Evolutionary conservation across 2,329 filamentous ascomycete genomes (phyloP).

Genomic region (Fusarium sp.): DNA sequence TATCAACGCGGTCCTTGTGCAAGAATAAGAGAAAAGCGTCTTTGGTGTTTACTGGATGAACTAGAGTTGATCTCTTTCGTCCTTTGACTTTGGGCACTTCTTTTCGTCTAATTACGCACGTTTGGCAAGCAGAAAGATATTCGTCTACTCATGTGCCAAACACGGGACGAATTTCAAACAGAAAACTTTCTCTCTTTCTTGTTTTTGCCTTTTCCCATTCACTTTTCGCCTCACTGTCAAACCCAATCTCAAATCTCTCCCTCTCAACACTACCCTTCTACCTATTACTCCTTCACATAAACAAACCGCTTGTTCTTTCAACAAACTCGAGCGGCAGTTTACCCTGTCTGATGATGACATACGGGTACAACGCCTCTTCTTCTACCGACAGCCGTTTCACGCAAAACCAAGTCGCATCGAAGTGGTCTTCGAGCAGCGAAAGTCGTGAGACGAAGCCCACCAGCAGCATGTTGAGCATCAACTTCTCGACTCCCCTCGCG

Average conservation of each 20-base stretch:
- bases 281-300: not conserved
- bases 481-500: slow-evolving; percentile 58
- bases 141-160: slow-evolving; percentile 3
- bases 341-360: slow-evolving; percentile 30
- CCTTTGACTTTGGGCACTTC: not conserved
- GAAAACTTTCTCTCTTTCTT: slow-evolving; percentile 7
- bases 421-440: slow-evolving; percentile 40
- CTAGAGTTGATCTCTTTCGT: slow-evolving; percentile 8
- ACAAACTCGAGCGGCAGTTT: slow-evolving; percentile 1
- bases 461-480: slow-evolving; percentile 56
- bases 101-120: slow-evolving; percentile 4
- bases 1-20: not conserved
- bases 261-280: slow-evolving; percentile 7
- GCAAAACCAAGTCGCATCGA: slow-evolving; percentile 24
- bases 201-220: slow-evolving; percentile 26
- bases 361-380: slow-evolving; percentile 17
- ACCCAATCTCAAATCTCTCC: not conserved
- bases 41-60: not conserved
- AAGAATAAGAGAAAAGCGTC: not conserved
- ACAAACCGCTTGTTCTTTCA: not conserved
- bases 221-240: slow-evolving; percentile 4
- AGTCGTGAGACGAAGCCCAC: slow-evolving; percentile 31
- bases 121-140: slow-evolving; percentile 30
- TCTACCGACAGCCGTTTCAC: slow-evolving; percentile 24
- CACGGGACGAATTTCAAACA: slow-evolving; percentile 8